Base-by-base conservation (phyloP, 176 grass and related monocot genomes). In the Ensete glaucum region DNA sequence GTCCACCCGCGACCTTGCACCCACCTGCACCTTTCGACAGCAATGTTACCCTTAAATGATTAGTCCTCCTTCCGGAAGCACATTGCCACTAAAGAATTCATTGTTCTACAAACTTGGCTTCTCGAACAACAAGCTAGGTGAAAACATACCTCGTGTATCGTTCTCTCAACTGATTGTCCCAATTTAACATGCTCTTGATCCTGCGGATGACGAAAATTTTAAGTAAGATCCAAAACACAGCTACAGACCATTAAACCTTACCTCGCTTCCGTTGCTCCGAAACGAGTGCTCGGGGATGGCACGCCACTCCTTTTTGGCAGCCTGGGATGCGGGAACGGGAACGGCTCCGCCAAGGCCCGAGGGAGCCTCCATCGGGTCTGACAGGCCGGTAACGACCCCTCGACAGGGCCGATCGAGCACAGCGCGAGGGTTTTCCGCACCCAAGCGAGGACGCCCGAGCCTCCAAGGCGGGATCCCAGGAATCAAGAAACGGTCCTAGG, bases 291-390 rank as follows among this genome's bases (percentile, higher is more conserved):
- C 88, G 80, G 95, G 85, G 78, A 94, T 88, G 64, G 91, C 88
- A 71, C 95, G 84, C 95, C 95, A 99, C 84, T 99, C 95, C 91
- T 99, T 94, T 76, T 88, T 77, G 3, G 84, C 68, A 79, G 84
- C 70, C 67, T 63, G 34, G 17, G 69, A 54, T 34, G 68, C 29
- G 26, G 56, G 72, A 24, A 59, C 52, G 24, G 76, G 67, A 50
- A 70, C 21, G 34, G 16, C 67, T 70, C 67, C 48, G 43, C 48
- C 48, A 70, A 48, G 21, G 19, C 43, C 52, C 59, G 80, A 53
- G 62, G 67, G 27, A 81, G 23, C 67, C 63, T 65, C 77, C 73
- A 27, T 83, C 43, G 48, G 25, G 48, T 25, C 67, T 17, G 19
- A 49, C 67, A 50, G 25, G 67, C 43, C 48, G 67, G 11, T 1